Conservation (phyloP, 2,329 filamentous ascomycete species). For the Lachnellula subtilissima region DNA sequence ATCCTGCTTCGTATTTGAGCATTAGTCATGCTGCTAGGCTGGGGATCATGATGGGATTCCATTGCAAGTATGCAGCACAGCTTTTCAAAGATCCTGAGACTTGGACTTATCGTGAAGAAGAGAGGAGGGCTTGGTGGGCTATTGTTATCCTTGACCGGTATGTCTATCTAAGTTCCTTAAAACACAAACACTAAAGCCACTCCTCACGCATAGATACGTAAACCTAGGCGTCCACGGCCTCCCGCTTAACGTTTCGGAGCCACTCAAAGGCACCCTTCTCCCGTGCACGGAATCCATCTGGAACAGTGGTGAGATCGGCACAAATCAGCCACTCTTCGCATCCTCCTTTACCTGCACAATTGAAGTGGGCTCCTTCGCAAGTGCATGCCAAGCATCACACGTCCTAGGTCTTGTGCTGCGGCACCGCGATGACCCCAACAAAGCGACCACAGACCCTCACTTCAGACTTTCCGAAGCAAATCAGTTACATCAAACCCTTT, state of each 20-base stretch:
- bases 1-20: neutral
- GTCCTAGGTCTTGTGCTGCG: neutral
- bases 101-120: slow-evolving; percentile 3
- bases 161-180: neutral
- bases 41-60: slow-evolving; percentile 4
- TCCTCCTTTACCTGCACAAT: neutral
- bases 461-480: neutral
- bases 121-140: slow-evolving; percentile 6
- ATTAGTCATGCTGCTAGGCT: slow-evolving; percentile 1
- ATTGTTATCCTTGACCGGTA: slow-evolving; percentile 6
- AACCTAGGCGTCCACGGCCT: neutral
- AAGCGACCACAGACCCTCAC: neutral
- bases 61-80: neutral
- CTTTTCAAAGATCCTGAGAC: slow-evolving; percentile 5
- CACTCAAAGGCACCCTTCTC: neutral
- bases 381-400: slow-evolving; percentile 2
- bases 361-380: neutral
- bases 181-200: neutral
- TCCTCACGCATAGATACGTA: neutral
- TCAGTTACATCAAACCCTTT: neutral
- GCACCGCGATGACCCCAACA: neutral
- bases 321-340: neutral
- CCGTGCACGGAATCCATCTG: neutral
- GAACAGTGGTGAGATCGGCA: neutral
- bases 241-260: neutral